phyloP scores from a whole-genome alignment of 1,284 basidiomycete genomes.

The Gomphus bonarii region DNA sequence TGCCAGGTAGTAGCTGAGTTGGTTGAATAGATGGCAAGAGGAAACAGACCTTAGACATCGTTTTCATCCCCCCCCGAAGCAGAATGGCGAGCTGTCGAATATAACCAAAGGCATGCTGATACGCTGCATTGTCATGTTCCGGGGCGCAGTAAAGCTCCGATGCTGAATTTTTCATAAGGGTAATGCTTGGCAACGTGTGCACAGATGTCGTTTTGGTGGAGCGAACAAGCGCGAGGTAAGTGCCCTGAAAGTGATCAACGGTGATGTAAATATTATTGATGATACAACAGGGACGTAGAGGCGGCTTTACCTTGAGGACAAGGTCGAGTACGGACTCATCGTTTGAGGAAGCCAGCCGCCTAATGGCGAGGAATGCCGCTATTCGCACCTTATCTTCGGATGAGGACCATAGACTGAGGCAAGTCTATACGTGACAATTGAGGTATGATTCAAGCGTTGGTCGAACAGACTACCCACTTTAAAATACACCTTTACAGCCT shows the following conservation, averaged over 20 bases:
- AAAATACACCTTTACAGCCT: slow-evolving; percentile 74
- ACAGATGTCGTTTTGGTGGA: slow-evolving; percentile 75
- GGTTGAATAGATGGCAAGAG: slow-evolving; percentile 12
- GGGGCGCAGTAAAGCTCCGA: slow-evolving; percentile 72
- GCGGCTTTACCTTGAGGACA: slow-evolving; percentile 65
- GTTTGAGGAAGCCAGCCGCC: slow-evolving; percentile 69
- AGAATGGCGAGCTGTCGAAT: slow-evolving; percentile 95
- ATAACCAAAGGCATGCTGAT: slow-evolving; percentile 95
- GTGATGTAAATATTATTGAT: neutral
- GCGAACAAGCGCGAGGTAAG: slow-evolving; percentile 78
- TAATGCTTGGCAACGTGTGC: slow-evolving; percentile 89
- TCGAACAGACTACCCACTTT: slow-evolving; percentile 42
- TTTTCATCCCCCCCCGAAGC: slow-evolving; percentile 85
- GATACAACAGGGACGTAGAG: slow-evolving; percentile 2
- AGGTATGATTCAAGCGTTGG: neutral
- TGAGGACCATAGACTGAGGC: slow-evolving; percentile 76
- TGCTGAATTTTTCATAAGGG: slow-evolving; percentile 97
- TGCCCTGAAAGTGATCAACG: slow-evolving; percentile 41
- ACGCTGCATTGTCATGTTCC: slow-evolving; percentile 59
- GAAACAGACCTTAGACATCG: slow-evolving; percentile 61
- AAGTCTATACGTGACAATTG: slow-evolving; percentile 38
- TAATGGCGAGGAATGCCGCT: slow-evolving; percentile 79
- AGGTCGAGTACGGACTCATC: slow-evolving; percentile 81
- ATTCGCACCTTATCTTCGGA: slow-evolving; percentile 80
- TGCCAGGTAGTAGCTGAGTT: neutral